phyloP scores from a whole-genome alignment of 345 rosid genomes.

The Psidium guajava region DNA sequence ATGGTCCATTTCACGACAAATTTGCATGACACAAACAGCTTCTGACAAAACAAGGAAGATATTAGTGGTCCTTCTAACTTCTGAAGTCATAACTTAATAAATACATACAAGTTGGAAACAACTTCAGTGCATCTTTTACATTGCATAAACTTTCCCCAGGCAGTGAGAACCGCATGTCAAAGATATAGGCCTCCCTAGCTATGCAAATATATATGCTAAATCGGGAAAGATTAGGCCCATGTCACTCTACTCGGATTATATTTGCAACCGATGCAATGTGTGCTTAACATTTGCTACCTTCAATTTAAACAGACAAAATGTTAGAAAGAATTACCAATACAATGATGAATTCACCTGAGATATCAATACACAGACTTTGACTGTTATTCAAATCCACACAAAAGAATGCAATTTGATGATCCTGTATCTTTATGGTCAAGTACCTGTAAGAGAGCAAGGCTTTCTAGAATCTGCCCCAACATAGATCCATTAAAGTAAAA shows the following conservation, averaged over 20 bases:
- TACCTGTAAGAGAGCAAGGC: background rate
- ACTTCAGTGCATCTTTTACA: background rate
- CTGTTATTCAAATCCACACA: background rate
- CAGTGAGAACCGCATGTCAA: background rate
- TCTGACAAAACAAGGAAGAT: background rate
- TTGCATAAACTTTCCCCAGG: background rate
- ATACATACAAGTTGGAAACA: background rate
- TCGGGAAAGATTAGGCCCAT: background rate
- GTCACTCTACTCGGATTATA: background rate
- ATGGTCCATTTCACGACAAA: background rate
- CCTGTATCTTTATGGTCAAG: background rate
- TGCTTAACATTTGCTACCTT: background rate
- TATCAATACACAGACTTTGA: background rate
- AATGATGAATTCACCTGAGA: background rate
- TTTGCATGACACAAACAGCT: background rate
- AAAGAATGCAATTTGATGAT: background rate
- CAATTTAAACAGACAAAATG: background rate
- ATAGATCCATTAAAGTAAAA: background rate
- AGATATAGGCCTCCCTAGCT: background rate
- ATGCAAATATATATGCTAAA: background rate
- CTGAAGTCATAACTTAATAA: background rate
- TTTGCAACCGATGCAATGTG: background rate
- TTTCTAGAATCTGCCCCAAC: background rate
- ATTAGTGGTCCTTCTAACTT: background rate
- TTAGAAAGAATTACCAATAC: background rate